These are phyloP conservation scores for Spizellomyces punctatus DNA, from an alignment of 192 early-diverging fungal genomes.

Conservation along the genomic window DNA sequence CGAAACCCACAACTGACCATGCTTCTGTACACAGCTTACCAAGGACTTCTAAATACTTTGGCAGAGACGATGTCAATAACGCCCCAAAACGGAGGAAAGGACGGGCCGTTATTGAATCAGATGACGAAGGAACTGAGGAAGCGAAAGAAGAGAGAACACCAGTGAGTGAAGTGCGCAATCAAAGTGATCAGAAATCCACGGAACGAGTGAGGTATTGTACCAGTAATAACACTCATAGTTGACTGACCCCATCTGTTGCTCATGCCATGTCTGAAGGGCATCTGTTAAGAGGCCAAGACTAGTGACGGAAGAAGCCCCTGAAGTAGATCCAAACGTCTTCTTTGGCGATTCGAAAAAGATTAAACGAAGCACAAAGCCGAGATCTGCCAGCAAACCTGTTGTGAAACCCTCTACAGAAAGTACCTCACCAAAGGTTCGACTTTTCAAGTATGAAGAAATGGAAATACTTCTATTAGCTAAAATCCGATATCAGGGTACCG, in stretches of 20 bases:
- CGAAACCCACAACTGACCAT: too few species aligned
- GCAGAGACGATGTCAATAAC: not conserved
- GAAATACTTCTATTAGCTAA: not conserved
- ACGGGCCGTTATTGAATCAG: conserved; percentile 12
- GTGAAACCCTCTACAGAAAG: not conserved
- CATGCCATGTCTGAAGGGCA: not conserved
- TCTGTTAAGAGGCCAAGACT: not conserved
- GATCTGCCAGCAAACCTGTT: not conserved
- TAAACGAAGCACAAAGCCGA: not conserved
- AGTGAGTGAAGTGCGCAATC: not conserved
- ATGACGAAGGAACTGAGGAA: conserved; percentile 11
- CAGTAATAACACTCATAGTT: too few species aligned
- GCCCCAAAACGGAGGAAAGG: not conserved
- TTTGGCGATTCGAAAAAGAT: conserved; percentile 12
- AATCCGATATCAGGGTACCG: not conserved
- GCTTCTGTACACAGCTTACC: not conserved
- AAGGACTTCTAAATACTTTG: conserved; percentile 8
- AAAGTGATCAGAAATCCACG: too few species aligned
- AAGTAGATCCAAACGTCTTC: conserved; percentile 16
- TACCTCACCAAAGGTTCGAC: not conserved
- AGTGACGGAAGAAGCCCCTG: not conserved
- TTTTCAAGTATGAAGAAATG: not conserved
- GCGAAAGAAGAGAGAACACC: not conserved
- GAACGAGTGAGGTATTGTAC: too few species aligned
- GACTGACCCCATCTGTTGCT: too few species aligned